Base-by-base conservation (phyloP, 805 yeast genomes). In the Wickerhamiella australiensis region DNA sequence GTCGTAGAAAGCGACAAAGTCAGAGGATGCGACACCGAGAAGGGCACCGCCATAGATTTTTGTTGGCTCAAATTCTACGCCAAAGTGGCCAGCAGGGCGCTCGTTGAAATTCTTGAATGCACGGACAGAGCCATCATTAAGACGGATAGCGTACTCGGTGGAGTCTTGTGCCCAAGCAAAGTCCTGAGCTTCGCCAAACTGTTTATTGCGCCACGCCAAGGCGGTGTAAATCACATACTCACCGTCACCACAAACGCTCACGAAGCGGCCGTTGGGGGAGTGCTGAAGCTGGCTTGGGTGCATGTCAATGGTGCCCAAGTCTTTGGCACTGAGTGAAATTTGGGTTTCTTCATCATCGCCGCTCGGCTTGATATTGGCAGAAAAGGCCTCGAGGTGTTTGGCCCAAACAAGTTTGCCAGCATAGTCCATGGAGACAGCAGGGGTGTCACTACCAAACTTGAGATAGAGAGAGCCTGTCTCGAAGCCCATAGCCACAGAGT, bases 221-320 rank as follows among this genome's bases (percentile, higher is more conserved):
- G 98, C 90, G 2, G 97, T 88, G 68, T 90, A 92, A 49, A 92
- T 82, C 59, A 90, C 85, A 65, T 86, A 90, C 68, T 92, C 99
- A 53, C 96, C 96, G 68, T 92, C 98, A 62, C 99, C 99, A 42
- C 90, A 82, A 46, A 92, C 96, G 23, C 97, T 83, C 36, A 88
- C 96, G 64, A 84, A 92, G 66, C 96, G 79, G 55, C 99, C 99
- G 64, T 92, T 92, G 55, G 97, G 96, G 42, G 97, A 90, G 67
- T 92, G 98, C 46, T 74, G 70, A 61, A 92, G 74, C 53, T 83
- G 75, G 54, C 84, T 82, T 48, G 98, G 97, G 73, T 80, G 92
- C 42, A 90, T 78, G 67, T 92, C 98, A 48, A 90, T 85, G 21
- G 85, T 72, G n/a, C 98, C 98, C 53, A 92, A 72, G 61, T 92